Base-by-base conservation (phyloP, 2,329 filamentous ascomycete genomes). In the Cercospora beticola region DNA sequence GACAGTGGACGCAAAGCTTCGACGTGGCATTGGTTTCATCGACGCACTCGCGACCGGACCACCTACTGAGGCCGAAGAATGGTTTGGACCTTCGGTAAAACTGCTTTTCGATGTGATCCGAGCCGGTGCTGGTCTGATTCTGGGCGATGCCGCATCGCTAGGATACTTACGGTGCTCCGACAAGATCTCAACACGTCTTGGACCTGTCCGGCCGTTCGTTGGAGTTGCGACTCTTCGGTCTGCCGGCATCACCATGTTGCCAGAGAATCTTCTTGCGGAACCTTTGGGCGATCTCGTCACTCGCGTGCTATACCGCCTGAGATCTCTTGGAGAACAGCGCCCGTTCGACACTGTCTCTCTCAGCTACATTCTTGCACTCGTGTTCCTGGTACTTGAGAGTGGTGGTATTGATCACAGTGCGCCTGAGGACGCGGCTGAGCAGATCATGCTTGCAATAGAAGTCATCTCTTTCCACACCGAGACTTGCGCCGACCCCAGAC, bases 301-400 rank as follows among this genome's bases (percentile, higher is more conserved):
- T 2, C 88, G 95, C 79, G 89, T 98, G 1, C 83, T 99, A 5
- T 98, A 98, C 79, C 90, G 94, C 59, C 83, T 99, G 64, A 90
- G 94, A 16, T 97, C 97, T 78, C 87, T 94, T 43, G 91, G 92
- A 63, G 95, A 98, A 78, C 94, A 98, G 79, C 88, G 94, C n/a
- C 93, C 94, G 0, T 93, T 99, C 74, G 95, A 99, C 78, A 85
- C 88, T 2, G 90, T 95, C 4, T 94, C 94, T 0, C 83, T 98
- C 26, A 93, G 92, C 67, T 99, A 98, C 78, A 88, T 93, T 62
- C 83, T 98, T 31, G 93, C 94, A 0, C 84, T 99, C 16, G 81
- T 97, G 3, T 89, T 97, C 73, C 82, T 92, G 21, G 86, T 98
- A 18, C 85, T 99, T 21, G 87, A 88, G 68, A 89, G 90, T 70